These are phyloP conservation scores for Sequoia sempervirens DNA, from an alignment of 75 land plant genomes.

Conservation along the genomic window DNA sequence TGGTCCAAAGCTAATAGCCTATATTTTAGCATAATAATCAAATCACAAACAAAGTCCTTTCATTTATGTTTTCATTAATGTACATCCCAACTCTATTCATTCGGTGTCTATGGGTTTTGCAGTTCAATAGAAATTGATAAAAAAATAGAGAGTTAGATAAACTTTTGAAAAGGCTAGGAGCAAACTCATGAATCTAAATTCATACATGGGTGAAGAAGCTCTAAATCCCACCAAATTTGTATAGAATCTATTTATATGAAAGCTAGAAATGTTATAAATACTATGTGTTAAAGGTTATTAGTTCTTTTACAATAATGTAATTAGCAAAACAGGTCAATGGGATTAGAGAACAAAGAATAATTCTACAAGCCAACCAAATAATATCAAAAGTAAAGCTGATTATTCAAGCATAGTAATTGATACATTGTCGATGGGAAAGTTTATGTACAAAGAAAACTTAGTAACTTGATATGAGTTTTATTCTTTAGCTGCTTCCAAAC, in stretches of 20 bases:
- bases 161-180: background rate
- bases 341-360: background rate
- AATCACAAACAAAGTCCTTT: background rate
- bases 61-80: background rate
- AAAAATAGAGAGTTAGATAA: background rate
- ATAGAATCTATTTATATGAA: background rate
- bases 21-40: background rate
- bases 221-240: background rate
- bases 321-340: background rate
- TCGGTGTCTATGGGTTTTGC: background rate
- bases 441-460: background rate
- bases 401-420: background rate
- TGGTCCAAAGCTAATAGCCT: background rate
- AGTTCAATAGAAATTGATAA: background rate
- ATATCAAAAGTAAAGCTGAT: background rate
- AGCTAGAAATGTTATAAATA: background rate
- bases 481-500: slow-evolving; percentile 32
- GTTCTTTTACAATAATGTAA: background rate
- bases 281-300: background rate
- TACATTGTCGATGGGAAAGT: background rate
- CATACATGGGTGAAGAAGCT: background rate
- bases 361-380: background rate
- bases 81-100: background rate
- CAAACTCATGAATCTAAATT: background rate
- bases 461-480: background rate